Evolutionary conservation across 805 yeast species (phyloP).

Genomic region (Wickerhamiella nectarea): DNA sequence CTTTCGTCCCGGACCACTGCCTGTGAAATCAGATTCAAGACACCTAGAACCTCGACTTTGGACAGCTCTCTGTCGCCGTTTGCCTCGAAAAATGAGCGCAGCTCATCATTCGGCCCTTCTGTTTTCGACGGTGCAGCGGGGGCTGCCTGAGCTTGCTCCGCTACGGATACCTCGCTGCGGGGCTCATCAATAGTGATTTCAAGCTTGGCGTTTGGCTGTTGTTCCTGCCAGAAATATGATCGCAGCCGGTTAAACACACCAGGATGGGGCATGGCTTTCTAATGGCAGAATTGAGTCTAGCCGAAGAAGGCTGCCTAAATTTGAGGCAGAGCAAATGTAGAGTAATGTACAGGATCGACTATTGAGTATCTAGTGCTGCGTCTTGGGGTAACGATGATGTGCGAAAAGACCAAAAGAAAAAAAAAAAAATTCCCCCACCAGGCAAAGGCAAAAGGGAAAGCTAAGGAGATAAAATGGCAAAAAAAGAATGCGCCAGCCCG

Average conservation of each 20-base stretch:
- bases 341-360: no score
- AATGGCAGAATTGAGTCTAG: background rate
- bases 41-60: slow-evolving; percentile 66
- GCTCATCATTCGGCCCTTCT: slow-evolving; percentile 38
- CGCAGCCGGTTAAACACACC: slow-evolving; percentile 5
- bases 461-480: no score
- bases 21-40: slow-evolving; percentile 42
- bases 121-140: background rate
- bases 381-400: no score
- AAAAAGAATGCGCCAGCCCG: slow-evolving; percentile 19
- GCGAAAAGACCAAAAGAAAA: background rate
- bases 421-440: no score
- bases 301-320: no score
- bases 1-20: slow-evolving; percentile 20
- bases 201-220: slow-evolving; percentile 1
- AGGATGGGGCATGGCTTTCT: background rate
- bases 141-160: background rate
- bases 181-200: slow-evolving; percentile 1
- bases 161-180: background rate
- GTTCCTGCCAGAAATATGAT: slow-evolving; percentile 3
- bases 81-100: slow-evolving; percentile 50
- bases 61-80: slow-evolving; percentile 60
- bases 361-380: no score
- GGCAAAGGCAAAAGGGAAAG: background rate
- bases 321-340: no score